Evolutionary conservation across 345 rosid genomes (phyloP).

Genomic region (Brassica incana): DNA sequence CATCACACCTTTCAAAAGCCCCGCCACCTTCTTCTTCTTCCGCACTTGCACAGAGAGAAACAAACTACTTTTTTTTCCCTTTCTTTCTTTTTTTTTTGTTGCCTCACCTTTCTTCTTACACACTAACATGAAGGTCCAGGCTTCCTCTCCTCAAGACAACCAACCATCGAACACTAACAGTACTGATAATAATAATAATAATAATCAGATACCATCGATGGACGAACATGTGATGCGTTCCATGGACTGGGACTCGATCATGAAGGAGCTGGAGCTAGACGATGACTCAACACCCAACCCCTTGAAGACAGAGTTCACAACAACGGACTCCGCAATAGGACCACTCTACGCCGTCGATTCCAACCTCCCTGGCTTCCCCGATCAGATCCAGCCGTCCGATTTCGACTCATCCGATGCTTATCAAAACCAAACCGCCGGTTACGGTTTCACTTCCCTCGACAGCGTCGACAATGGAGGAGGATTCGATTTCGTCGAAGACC

Average conservation of each 20-base stretch:
- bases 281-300: slow-evolving; percentile 52
- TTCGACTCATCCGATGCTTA: slow-evolving; percentile 51
- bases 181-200: slow-evolving; percentile 7
- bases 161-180: slow-evolving; percentile 29
- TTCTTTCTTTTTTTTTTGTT: background rate
- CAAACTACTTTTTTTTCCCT: background rate
- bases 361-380: slow-evolving; percentile 39
- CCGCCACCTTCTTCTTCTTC: slow-evolving; percentile 34
- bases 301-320: slow-evolving; percentile 9
- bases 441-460: slow-evolving; percentile 35
- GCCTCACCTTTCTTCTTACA: background rate
- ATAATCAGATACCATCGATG: slow-evolving; percentile 28
- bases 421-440: slow-evolving; percentile 33
- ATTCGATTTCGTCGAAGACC: slow-evolving; percentile 70
- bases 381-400: slow-evolving; percentile 45
- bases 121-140: slow-evolving; percentile 64
- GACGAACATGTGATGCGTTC: slow-evolving; percentile 63
- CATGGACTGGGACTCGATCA: slow-evolving; percentile 89
- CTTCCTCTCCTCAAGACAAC: slow-evolving; percentile 46
- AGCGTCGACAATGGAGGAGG: slow-evolving; percentile 33
- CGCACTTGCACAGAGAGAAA: background rate
- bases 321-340: slow-evolving; percentile 8
- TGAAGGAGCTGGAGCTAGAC: slow-evolving; percentile 72
- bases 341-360: slow-evolving; percentile 38
- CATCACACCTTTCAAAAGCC: slow-evolving; percentile 58